These are phyloP conservation scores for Cercophora sp. DNA, from an alignment of 495 filamentous ascomycete species.

Conservation along the genomic window DNA sequence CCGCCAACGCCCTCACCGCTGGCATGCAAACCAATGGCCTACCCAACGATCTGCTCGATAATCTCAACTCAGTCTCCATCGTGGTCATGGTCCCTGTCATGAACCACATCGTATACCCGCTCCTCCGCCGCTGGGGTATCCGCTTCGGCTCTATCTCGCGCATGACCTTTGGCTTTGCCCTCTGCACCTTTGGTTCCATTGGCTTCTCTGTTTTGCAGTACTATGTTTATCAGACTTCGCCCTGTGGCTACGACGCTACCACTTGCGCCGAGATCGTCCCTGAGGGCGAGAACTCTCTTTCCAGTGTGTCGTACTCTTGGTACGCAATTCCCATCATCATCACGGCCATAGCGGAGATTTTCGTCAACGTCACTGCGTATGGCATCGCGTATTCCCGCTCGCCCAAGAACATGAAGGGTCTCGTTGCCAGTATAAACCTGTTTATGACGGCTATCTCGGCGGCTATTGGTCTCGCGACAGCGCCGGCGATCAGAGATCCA, in stretches of 20 bases:
- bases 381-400: conserved; percentile 68
- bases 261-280: conserved; percentile 35
- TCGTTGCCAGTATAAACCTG: conserved; percentile 59
- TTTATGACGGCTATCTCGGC: conserved; percentile 53
- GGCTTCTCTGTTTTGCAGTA: conserved; percentile 66
- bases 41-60: conserved; percentile 70
- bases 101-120: conserved; percentile 64
- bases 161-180: conserved; percentile 68
- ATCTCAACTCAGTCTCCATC: conserved; percentile 68
- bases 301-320: conserved; percentile 34
- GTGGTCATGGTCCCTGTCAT: conserved; percentile 68
- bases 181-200: conserved; percentile 58
- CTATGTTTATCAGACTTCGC: conserved; percentile 59
- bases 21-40: conserved; percentile 59
- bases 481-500: conserved; percentile 57
- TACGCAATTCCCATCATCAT: conserved; percentile 45
- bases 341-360: conserved; percentile 61
- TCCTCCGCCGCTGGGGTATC: conserved; percentile 58
- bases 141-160: conserved; percentile 65
- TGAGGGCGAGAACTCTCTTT: conserved; percentile 41
- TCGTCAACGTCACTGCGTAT: conserved; percentile 64
- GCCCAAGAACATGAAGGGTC: conserved; percentile 62
- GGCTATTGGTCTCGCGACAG: conserved; percentile 53
- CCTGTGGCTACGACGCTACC: conserved; percentile 43
- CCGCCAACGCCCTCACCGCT: conserved; percentile 52